Evolutionary conservation across 768 basidiomycete genomes (phyloP).

Genomic region (Lactarius quietus): DNA sequence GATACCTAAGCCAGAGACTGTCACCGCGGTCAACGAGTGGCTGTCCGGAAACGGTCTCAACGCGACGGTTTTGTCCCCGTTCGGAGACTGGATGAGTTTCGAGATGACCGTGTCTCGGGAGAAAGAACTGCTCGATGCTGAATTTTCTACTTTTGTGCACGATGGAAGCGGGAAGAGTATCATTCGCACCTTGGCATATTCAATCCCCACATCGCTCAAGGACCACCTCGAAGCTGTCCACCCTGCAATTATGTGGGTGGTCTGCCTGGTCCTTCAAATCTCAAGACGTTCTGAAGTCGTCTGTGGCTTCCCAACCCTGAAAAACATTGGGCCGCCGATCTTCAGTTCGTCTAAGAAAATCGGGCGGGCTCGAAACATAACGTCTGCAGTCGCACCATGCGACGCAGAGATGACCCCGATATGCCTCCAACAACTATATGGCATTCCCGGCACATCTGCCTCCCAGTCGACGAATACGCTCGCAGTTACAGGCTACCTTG

Average conservation of each 20-base stretch:
- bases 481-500: constrained; percentile 25
- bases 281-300: not conserved
- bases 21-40: constrained; percentile 21
- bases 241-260: constrained; percentile 25
- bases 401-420: constrained; percentile 11
- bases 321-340: not conserved
- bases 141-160: constrained; percentile 24
- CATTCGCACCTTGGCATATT: constrained; percentile 27
- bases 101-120: constrained; percentile 23
- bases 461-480: constrained; percentile 24
- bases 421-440: constrained; percentile 27
- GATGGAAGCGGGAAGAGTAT: constrained; percentile 18
- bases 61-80: constrained; percentile 14
- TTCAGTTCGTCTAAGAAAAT: not conserved
- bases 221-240: constrained; percentile 25
- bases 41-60: constrained; percentile 21
- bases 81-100: constrained; percentile 27
- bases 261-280: not conserved
- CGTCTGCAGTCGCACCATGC: not conserved
- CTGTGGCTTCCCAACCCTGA: not conserved
- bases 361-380: not conserved
- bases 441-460: constrained; percentile 24
- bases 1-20: constrained; percentile 19
- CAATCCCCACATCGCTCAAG: constrained; percentile 23
- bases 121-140: constrained; percentile 23